Percentiles rank a stretch among this genome's conserved stretches.
Evolutionary conservation across 345 rosid genomes (phyloP).

Genomic region (Salix viminalis): DNA sequence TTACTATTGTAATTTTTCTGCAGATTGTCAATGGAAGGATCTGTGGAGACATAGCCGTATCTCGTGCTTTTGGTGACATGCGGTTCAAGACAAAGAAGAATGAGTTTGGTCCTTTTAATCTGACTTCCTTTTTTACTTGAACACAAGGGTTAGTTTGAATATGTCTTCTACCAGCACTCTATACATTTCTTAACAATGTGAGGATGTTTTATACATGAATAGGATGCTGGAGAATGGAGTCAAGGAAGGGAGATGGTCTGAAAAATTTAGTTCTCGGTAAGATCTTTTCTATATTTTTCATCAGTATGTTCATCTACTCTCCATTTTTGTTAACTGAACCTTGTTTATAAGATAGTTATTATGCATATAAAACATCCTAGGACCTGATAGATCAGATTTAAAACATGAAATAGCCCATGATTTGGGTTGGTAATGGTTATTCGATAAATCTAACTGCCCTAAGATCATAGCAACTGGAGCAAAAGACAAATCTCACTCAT

Average conservation of each 20-base stretch:
- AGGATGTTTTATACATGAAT: slow-evolving; percentile 13
- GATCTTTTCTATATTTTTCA: slow-evolving; percentile 1
- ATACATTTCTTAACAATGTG: slow-evolving; percentile 8
- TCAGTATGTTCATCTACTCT: neutral
- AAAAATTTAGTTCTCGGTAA: slow-evolving; percentile 83
- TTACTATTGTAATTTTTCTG: slow-evolving; percentile 7
- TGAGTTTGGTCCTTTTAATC: slow-evolving; percentile 44
- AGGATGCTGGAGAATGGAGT: slow-evolving; percentile 94
- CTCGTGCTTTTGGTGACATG: slow-evolving; percentile 92
- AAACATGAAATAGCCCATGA: neutral
- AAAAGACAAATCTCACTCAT: neutral
- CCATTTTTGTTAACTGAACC: neutral
- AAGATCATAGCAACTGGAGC: neutral
- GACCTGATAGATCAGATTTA: too few species aligned
- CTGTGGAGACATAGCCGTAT: slow-evolving; percentile 89
- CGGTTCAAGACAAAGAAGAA: slow-evolving; percentile 86
- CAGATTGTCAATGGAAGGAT: slow-evolving; percentile 89
- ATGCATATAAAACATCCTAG: too few species aligned
- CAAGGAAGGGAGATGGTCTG: slow-evolving; percentile 78
- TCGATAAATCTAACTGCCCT: neutral
- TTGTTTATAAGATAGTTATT: too few species aligned
- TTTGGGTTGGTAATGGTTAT: neutral
- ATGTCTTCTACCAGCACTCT: neutral
- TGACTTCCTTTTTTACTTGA: neutral
- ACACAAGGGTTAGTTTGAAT: neutral